phyloP scores from a whole-genome alignment of 495 filamentous ascomycete genomes.

The Pseudomonodictys pantanalensis region DNA sequence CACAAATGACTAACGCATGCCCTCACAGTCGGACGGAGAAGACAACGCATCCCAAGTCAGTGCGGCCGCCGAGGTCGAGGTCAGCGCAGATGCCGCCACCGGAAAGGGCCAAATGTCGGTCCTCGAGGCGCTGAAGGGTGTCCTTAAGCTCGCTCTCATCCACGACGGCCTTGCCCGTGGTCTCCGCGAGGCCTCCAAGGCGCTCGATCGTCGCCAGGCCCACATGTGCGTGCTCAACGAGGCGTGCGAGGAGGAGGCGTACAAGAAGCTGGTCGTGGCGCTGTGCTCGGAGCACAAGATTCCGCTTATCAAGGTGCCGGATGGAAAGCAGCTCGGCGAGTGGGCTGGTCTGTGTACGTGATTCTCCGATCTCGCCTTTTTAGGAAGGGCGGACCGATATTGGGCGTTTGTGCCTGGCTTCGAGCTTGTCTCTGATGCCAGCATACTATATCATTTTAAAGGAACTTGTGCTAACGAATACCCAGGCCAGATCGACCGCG shows the following conservation, averaged over 20 bases:
- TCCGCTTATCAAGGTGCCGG: constrained; percentile 98
- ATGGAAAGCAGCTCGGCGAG: constrained; percentile 98
- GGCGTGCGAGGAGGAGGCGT: constrained; percentile 98
- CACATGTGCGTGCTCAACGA: constrained; percentile 99
- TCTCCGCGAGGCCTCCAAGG: constrained; percentile 95
- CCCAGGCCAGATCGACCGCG: constrained; percentile 92
- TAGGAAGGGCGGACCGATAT: not conserved
- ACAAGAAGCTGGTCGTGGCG: constrained; percentile 99
- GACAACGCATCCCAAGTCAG: constrained; percentile 64
- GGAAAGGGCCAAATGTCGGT: constrained; percentile 93
- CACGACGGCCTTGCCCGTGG: constrained; percentile 98
- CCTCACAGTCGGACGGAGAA: constrained; percentile 71
- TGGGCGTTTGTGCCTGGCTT: not conserved
- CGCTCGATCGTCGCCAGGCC: constrained; percentile 93
- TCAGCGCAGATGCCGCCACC: constrained; percentile 74
- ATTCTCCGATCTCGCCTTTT: constrained; percentile 3
- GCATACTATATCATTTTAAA: not conserved
- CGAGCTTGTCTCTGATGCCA: not conserved
- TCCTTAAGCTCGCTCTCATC: constrained; percentile 96
- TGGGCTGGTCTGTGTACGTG: constrained; percentile 98
- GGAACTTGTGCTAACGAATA: constrained; percentile 10
- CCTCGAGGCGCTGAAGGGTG: constrained; percentile 94
- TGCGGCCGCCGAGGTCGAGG: constrained; percentile 78
- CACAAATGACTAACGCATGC: constrained; percentile 4
- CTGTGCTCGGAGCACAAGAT: constrained; percentile 99